phyloP scores from a whole-genome alignment of 2,329 filamentous ascomycete genomes.

The Malbranchea zuffiana region DNA sequence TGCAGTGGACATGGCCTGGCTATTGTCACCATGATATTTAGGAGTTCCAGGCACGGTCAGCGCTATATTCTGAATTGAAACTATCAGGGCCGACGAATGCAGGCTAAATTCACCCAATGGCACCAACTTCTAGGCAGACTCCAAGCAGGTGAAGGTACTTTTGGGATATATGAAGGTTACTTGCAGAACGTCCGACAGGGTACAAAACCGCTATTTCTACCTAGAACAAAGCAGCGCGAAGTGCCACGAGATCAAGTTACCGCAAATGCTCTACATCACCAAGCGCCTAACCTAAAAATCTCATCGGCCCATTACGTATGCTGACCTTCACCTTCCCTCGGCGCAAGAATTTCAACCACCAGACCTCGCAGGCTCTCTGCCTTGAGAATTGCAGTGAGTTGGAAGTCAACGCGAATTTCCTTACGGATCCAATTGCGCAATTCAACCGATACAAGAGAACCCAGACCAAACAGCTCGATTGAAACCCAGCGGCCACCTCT shows the following conservation, averaged over 20 bases:
- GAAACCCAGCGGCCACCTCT: too few species aligned
- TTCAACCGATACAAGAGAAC: too few species aligned
- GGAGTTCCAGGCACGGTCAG: too few species aligned
- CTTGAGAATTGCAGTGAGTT: too few species aligned
- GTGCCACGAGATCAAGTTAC: too few species aligned
- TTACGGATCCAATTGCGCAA: too few species aligned
- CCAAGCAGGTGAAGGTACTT: conserved; percentile 18
- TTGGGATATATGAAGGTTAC: conserved; percentile 12
- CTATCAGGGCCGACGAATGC: conserved; percentile 12
- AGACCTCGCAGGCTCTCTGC: not conserved
- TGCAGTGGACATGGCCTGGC: conserved; percentile 4
- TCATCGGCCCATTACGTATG: conserved; percentile 11
- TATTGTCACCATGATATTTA: conserved; percentile 9
- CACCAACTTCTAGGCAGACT: conserved; percentile 15
- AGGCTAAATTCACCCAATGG: conserved; percentile 14
- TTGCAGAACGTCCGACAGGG: conserved; percentile 14
- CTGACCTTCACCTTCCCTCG: not conserved
- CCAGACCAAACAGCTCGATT: too few species aligned
- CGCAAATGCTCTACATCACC: conserved; percentile 8
- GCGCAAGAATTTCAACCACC: conserved; percentile 3
- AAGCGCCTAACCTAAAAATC: conserved; percentile 12
- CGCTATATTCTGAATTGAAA: conserved; percentile 10
- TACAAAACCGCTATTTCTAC: too few species aligned
- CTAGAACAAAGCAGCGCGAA: too few species aligned
- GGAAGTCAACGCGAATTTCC: too few species aligned